These are phyloP conservation scores for Pilaira anomala DNA, from an alignment of 192 early-diverging fungal genomes.

Conservation along the genomic window DNA sequence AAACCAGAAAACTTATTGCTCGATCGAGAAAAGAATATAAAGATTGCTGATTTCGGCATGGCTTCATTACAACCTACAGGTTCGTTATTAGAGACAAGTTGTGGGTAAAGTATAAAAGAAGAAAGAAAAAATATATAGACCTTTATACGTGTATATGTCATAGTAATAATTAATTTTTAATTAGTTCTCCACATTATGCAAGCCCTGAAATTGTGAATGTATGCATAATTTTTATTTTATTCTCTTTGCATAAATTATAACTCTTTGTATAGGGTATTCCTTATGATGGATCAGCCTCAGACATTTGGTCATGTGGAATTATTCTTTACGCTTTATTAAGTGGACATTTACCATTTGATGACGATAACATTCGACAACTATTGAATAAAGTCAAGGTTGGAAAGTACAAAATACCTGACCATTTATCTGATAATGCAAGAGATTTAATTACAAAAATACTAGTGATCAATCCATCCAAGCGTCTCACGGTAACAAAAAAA, in stretches of 20 bases:
- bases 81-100: constrained; percentile 60
- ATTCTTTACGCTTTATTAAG: constrained; percentile 70
- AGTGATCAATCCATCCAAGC: constrained; percentile 34
- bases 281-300: constrained; percentile 64
- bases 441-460: constrained; percentile 42
- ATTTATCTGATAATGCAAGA: constrained; percentile 32
- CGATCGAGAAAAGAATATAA: constrained; percentile 53
- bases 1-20: constrained; percentile 80
- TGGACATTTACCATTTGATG: constrained; percentile 74
- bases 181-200: constrained; percentile 70
- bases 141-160: not conserved
- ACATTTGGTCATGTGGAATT: constrained; percentile 77
- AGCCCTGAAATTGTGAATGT: constrained; percentile 70
- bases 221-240: not conserved
- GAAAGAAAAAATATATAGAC: not conserved
- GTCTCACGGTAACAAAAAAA: constrained; percentile 43
- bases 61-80: constrained; percentile 52
- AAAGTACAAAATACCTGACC: constrained; percentile 39
- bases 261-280: constrained; percentile 42
- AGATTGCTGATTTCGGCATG: constrained; percentile 95
- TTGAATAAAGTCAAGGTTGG: constrained; percentile 50
- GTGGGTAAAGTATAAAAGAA: constrained; percentile 59
- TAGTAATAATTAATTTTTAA: not conserved
- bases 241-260: not conserved
- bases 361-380: constrained; percentile 64